Percentiles rank a stretch among this genome's conserved stretches.
These are phyloP conservation scores for Talaromyces sp. DNA, from an alignment of 2,329 filamentous ascomycete genomes.

Conservation along the genomic window DNA sequence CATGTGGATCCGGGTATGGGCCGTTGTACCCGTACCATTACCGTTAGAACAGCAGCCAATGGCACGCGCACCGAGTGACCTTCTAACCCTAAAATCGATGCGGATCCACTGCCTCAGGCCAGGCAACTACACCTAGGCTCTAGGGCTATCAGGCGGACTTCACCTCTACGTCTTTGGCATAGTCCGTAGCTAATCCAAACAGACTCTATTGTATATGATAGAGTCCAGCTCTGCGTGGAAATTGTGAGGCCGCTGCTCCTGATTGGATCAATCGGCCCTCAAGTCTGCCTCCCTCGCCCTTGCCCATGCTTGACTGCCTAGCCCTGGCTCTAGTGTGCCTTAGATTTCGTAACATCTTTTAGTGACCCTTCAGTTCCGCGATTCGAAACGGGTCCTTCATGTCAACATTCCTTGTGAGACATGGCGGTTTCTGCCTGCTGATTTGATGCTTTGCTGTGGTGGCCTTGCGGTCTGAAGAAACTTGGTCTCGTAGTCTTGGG, in stretches of 20 bases:
- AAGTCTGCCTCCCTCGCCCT: conserved; percentile 1
- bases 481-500: background rate
- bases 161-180: background rate
- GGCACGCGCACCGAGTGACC: background rate
- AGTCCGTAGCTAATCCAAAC: background rate
- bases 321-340: background rate
- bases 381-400: background rate
- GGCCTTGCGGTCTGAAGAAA: background rate
- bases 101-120: background rate
- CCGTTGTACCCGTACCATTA: background rate
- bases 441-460: background rate
- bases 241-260: background rate
- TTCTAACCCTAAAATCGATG: background rate
- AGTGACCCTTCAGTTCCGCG: background rate
- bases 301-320: background rate
- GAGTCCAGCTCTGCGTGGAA: background rate
- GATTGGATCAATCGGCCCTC: background rate
- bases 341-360: background rate
- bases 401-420: background rate
- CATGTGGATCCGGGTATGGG: background rate
- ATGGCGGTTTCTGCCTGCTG: conserved; percentile 3
- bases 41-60: background rate
- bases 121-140: background rate
- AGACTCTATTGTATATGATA: background rate
- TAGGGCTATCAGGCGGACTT: conserved; percentile 4